Base-by-base conservation (phyloP, 2,329 filamentous ascomycete genomes). In the Alternaria sp. region DNA sequence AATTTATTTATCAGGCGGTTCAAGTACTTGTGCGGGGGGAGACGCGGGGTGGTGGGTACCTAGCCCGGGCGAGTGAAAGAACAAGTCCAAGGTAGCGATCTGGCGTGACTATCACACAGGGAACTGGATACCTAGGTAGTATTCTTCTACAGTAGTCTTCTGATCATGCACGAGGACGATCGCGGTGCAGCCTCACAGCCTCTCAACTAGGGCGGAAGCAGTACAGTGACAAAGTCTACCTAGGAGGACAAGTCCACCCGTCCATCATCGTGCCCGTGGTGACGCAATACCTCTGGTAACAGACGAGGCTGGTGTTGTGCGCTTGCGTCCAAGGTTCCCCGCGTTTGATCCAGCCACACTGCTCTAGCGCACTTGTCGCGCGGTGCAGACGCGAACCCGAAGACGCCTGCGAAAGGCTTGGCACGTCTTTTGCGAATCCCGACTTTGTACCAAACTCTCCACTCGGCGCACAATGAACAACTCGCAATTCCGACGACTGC, bases 401-500 rank as follows among this genome's bases (percentile, higher is more conserved):
- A 38, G 43, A 48, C 22, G 49, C 47, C 39, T 11, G 32, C 41
- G 11, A 36, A 24, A 43, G 32, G 49, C 59, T 59, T 61, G 59
- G 59, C 59, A 54, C 36, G 22, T 28, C 38, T 65, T 60, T 54
- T 59, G 57, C 57, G 44, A 30, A 51, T 36, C 38, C 22, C 52
- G 28, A 41, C 52, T 16, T 18, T 24, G 20, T 44, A 26, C 38
- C 41, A 30, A 26, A 32, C 59, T 44, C 43, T 38, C 61, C 9
- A 42, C 51, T 36, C 30, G 32, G 48, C 46, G 24, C 59, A 64
- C 56, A 58, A 98, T 99, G 95, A 96, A 98, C 78, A 98, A 98
- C 84, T 88, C 93, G 43, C 92, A 97, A 72, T 99, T 99, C 74
- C 90, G 95, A 55, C 90, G 91, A 65, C 86, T 98, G 7, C 79